These are phyloP conservation scores for Clitopilus passeckerianus DNA, from an alignment of 768 basidiomycete genomes.

Conservation along the genomic window DNA sequence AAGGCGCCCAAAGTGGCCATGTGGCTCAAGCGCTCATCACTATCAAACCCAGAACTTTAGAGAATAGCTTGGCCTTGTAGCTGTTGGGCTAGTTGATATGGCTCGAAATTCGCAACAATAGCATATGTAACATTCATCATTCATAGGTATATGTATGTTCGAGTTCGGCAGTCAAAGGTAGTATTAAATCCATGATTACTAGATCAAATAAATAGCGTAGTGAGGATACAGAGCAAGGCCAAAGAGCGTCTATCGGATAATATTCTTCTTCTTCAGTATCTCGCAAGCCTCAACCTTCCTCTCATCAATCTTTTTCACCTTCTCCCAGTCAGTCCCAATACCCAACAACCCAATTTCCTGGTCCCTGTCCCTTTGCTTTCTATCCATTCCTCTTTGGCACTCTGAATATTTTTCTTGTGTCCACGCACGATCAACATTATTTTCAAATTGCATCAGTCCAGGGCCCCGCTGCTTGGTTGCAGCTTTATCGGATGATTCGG, in stretches of 20 bases:
- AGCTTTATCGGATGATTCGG: slow-evolving; percentile 24
- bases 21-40: no score
- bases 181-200: neutral
- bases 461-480: slow-evolving; percentile 28
- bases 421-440: slow-evolving; percentile 68
- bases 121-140: no score
- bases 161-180: neutral
- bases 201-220: slow-evolving; percentile 16
- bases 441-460: slow-evolving; percentile 63
- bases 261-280: slow-evolving; percentile 42
- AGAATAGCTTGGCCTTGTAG: no score
- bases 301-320: slow-evolving; percentile 66
- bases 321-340: slow-evolving; percentile 89
- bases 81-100: no score
- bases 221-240: neutral
- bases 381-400: slow-evolving; percentile 68
- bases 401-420: slow-evolving; percentile 62
- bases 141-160: no score
- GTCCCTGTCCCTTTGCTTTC: slow-evolving; percentile 67
- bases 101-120: no score
- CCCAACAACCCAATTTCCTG: slow-evolving; percentile 85
- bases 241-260: neutral
- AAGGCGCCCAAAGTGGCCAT: no score
- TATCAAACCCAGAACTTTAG: no score
- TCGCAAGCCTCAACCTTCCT: slow-evolving; percentile 78